Base-by-base conservation (phyloP, 768 basidiomycete genomes). In the Podaxis rugospora region DNA sequence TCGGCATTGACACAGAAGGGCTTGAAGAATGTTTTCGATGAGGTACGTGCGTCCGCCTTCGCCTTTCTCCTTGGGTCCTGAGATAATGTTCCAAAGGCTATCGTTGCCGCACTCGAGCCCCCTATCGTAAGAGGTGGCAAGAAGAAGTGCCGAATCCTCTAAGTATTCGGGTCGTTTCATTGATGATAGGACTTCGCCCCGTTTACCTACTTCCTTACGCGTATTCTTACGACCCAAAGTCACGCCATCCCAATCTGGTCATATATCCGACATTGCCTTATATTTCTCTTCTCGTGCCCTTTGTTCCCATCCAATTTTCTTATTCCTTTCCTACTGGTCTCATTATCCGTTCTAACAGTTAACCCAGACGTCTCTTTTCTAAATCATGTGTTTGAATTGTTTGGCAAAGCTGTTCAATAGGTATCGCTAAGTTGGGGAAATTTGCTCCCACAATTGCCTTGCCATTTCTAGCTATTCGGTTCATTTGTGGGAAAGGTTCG, bases 1-100 rank as follows among this genome's bases (percentile, higher is more conserved):
- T 98, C 95, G 58, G 97, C 97, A 55, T 77, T 99, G 81, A 99
- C 96, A 67, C 97, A 99, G 83, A 94, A 95, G 83, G 97, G 97
- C 28, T 76, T 99, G 75, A 99, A 99, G 90, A 98, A 98, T 75
- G 97, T 99, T 64, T 99, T 99, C 73, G 97, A 99, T 74, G 97
- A 99, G 90, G 95, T 93, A 74, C 72, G 89, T 80, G 7, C n/a
- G 44, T 57, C 28, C 58, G 59, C 21, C 3, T 51, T 58, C 14
- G 23, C 13, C 32, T 5, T 60, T 25, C 49, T 61, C 54, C 21
- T 54, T 25, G 58, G 56, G 56, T 47, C 25, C 51, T 62, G 62
- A 53, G 42, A 49, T 32, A 44, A 40, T 55, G 59, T 52, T 59
- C 63, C 36, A 42, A 72, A 95, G 95, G 97, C 97, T 57, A 98